Evolutionary conservation across 2,329 filamentous ascomycete species (phyloP).

Genomic region (Fusarium pseudonygamai): DNA sequence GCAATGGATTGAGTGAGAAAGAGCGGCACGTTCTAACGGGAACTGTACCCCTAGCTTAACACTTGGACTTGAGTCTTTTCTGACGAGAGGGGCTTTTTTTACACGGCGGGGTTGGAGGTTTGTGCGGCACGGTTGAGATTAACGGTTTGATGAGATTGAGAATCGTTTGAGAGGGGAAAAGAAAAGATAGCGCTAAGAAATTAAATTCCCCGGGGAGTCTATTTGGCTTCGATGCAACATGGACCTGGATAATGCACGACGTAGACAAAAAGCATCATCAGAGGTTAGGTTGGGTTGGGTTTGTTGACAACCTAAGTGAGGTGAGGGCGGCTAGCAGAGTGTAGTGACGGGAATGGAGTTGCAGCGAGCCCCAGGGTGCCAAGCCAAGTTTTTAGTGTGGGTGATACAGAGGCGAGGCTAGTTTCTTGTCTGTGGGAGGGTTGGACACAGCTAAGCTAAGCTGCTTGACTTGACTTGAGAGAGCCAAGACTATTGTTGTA

Average conservation of each 20-base stretch:
- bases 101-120: neutral
- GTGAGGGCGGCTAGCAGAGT: slow-evolving; percentile 24
- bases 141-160: neutral
- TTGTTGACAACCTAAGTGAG: neutral
- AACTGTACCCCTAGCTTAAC: slow-evolving; percentile 7
- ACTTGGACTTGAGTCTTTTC: slow-evolving; percentile 3
- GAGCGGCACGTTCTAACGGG: slow-evolving; percentile 11
- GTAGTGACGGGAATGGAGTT: slow-evolving; percentile 23
- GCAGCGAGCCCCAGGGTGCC: neutral
- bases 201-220: slow-evolving; percentile 30
- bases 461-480: neutral
- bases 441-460: neutral
- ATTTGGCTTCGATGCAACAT: slow-evolving; percentile 21
- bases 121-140: neutral
- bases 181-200: slow-evolving; percentile 21
- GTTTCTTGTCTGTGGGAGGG: neutral
- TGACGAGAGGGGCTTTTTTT: neutral
- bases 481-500: neutral
- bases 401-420: slow-evolving; percentile 32
- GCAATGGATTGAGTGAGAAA: neutral
- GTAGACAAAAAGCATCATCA: neutral
- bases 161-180: neutral
- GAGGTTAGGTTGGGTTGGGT: neutral
- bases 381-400: slow-evolving; percentile 4
- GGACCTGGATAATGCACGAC: slow-evolving; percentile 2